Base-by-base conservation (phyloP, 345 rosid genomes). In the Hibiscus tridactylites region DNA sequence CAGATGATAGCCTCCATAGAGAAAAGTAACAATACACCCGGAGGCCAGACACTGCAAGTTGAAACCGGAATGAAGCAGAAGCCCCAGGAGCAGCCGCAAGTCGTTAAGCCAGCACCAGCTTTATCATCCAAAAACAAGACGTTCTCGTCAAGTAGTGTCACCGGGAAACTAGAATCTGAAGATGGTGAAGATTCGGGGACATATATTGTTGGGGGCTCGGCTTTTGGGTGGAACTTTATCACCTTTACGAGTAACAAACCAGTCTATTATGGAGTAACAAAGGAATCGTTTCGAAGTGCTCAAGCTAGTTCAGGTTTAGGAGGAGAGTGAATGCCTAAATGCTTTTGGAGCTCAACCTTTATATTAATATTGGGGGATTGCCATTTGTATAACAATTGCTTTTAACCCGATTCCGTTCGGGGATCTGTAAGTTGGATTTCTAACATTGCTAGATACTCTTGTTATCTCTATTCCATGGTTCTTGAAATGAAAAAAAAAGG, bases 141-240 rank as follows among this genome's bases (percentile, higher is more conserved):
- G 33, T 73, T 74, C 49, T 81, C 70, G 72, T 67, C 61, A 3
- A 73, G 50, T 33, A 7, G 17, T 50, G 61, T 59, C 37, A 19
- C 76, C 3, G 82, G 67, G 39, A 77, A 76, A 75, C 87, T 10
- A 52, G 81, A 61, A 67, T 50, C 84, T 58, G 81, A 73, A n/a
- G 77, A 76, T 59, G 53, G 69, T 35, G 75, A 73, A 71, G 66
- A 71, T 49, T 76, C 66, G 1, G 77, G 76, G 29, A 65, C 83
- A 3, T 59, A 72, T n/a, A 79, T 87, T 47, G 83, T 88, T n/a
- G 99, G 97, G 19, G 92, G 97, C 12, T 92, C 96, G 0, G 91
- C 91, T 31, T 90, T 90, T 73, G 99, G 97, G 56, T 95, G 99
- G 99, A 90, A 95, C 69, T 92, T 90, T 71, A 54, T 90, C 11